These are phyloP conservation scores for Aegilops umbellulata DNA, from an alignment of 176 grass and related monocot species.

Conservation along the genomic window DNA sequence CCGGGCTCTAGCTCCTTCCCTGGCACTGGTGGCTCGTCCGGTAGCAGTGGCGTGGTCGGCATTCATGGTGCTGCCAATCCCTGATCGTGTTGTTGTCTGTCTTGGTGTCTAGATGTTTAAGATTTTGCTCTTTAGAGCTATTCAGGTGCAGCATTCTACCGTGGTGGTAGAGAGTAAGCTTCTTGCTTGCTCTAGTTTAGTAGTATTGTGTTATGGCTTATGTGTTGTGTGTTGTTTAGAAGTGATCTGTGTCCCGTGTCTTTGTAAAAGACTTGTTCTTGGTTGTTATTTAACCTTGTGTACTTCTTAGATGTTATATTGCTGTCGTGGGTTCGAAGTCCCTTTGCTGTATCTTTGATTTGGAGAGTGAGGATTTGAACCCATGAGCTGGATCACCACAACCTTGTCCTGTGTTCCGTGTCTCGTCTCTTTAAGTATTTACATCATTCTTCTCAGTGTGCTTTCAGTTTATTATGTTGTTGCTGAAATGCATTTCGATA, in stretches of 20 bases:
- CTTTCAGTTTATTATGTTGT: not conserved
- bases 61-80: slow-evolving; percentile 30
- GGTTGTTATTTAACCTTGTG: not conserved
- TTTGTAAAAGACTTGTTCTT: not conserved
- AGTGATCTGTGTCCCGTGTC: not conserved
- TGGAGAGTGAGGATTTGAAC: not conserved
- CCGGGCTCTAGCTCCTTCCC: slow-evolving; percentile 37
- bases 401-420: not conserved
- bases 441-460: not conserved
- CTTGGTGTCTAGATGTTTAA: not conserved
- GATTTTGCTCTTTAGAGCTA: not conserved
- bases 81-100: not conserved
- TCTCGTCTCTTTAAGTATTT: not conserved
- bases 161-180: not conserved
- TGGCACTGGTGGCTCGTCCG: not conserved
- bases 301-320: not conserved
- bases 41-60: slow-evolving; percentile 22
- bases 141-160: not conserved
- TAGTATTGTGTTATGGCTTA: not conserved
- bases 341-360: not conserved
- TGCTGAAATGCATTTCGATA: not conserved
- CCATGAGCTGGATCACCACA: not conserved
- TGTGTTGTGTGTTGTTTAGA: not conserved
- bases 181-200: not conserved
- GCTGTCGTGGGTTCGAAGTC: not conserved